Percentiles rank a stretch among this genome's conserved stretches.
These are phyloP conservation scores for Barnettozyma sp. DNA, from an alignment of 805 yeast genomes.

Conservation along the genomic window DNA sequence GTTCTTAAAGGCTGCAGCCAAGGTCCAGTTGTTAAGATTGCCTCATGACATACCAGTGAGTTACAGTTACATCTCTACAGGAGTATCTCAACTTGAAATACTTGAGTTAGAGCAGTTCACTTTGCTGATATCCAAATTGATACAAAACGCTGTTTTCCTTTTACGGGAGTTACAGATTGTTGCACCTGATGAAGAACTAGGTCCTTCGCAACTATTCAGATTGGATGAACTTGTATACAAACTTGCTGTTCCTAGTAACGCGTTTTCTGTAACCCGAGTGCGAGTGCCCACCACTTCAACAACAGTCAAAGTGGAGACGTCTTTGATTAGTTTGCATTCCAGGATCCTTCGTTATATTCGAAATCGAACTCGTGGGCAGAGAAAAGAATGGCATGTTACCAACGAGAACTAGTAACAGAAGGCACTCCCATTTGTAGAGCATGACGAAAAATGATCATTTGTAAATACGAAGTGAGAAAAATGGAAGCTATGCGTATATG, in stretches of 20 bases:
- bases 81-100: slow-evolving; percentile 14
- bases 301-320: background rate
- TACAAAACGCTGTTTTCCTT: slow-evolving; percentile 11
- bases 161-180: slow-evolving; percentile 13
- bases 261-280: too few relatives aligned
- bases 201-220: slow-evolving; percentile 12
- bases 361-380: slow-evolving; percentile 11
- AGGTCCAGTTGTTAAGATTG: slow-evolving; percentile 12
- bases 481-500: background rate
- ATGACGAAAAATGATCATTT: too few relatives aligned
- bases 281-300: too few relatives aligned
- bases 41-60: slow-evolving; percentile 14
- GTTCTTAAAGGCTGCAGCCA: slow-evolving; percentile 15
- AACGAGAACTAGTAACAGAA: too few relatives aligned
- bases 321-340: slow-evolving; percentile 1
- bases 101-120: slow-evolving; percentile 13
- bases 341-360: background rate
- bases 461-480: too few relatives aligned
- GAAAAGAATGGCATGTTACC: slow-evolving; percentile 25
- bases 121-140: slow-evolving; percentile 14
- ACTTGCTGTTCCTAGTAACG: slow-evolving; percentile 9
- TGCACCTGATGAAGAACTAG: slow-evolving; percentile 2
- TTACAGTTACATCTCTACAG: slow-evolving; percentile 6
- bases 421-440: too few relatives aligned
- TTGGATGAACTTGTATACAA: slow-evolving; percentile 22